Conservation (phyloP, 345 rosid genomes). For the Litchi chinensis region DNA sequence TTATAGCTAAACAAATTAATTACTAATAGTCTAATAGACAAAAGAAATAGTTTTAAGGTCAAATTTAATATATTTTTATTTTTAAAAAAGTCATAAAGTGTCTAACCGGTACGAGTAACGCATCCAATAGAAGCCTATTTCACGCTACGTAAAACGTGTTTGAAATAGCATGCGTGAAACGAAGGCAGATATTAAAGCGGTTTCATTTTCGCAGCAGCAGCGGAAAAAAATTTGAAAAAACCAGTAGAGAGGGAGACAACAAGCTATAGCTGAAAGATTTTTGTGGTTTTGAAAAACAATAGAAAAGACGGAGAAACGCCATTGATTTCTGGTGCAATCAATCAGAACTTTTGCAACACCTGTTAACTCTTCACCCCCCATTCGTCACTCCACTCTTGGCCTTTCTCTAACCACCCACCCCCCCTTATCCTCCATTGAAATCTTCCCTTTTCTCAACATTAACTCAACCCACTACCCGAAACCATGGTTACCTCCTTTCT, state of each 20-base stretch:
- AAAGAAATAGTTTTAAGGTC: too few species aligned
- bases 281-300: conserved; percentile 22
- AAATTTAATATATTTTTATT: too few species aligned
- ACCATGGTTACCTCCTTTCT: neutral
- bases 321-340: conserved; percentile 56
- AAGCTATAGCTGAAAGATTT: neutral
- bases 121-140: neutral
- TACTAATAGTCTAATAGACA: too few species aligned
- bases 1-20: too few species aligned
- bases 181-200: neutral
- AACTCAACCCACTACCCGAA: conserved; percentile 23
- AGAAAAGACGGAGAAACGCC: conserved; percentile 42
- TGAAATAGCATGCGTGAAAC: neutral
- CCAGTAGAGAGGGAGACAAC: conserved; percentile 5
- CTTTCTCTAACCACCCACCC: conserved; percentile 37
- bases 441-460: conserved; percentile 23
- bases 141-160: neutral
- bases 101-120: neutral
- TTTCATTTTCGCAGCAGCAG: conserved; percentile 3
- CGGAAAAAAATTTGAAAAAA: neutral
- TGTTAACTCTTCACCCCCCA: conserved; percentile 64
- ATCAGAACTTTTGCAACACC: conserved; percentile 85
- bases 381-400: conserved; percentile 68
- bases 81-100: too few species aligned
- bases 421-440: conserved; percentile 2